A percentile compares a stretch with the other conserved stretches of the same genome.
Conservation (phyloP, 2,329 filamentous ascomycete species). For the Parascedosporium putredinis region DNA sequence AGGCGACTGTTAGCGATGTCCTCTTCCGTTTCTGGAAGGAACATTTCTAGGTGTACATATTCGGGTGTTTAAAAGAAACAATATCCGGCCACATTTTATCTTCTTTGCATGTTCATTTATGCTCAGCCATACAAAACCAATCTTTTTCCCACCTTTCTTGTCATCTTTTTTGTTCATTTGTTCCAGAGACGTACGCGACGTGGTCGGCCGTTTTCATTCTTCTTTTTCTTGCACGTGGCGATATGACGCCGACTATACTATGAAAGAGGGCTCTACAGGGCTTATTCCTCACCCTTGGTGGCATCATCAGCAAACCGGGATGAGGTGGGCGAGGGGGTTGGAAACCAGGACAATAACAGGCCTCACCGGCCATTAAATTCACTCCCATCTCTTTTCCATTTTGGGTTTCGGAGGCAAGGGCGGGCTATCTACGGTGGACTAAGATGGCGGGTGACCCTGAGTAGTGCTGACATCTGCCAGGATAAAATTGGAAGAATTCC, state of each 20-base stretch:
- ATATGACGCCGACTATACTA: neutral
- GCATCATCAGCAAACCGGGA: too few relatives aligned
- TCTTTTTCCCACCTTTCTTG: neutral
- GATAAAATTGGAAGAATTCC: too few relatives aligned
- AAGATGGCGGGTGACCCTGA: too few relatives aligned
- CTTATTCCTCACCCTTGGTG: too few relatives aligned
- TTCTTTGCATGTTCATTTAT: slow-evolving; percentile 6
- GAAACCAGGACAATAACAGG: too few relatives aligned
- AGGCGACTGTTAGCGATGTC: slow-evolving; percentile 65
- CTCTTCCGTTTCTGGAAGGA: slow-evolving; percentile 99
- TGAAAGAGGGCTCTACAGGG: neutral
- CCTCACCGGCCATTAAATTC: too few relatives aligned
- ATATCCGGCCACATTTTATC: neutral
- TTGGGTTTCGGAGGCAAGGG: too few relatives aligned
- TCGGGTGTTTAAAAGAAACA: neutral
- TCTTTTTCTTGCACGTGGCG: neutral
- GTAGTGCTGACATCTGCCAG: too few relatives aligned
- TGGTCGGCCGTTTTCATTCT: too few relatives aligned
- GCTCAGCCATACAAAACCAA: slow-evolving; percentile 1
- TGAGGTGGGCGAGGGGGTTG: neutral
- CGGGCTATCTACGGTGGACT: too few relatives aligned
- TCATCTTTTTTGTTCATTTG: neutral
- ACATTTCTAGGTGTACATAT: slow-evolving; percentile 49
- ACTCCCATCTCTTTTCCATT: too few relatives aligned
- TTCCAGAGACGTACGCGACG: neutral